These are phyloP conservation scores for Polysphondylium violaceum DNA, from an alignment of 78 protist species.

Conservation along the genomic window DNA sequence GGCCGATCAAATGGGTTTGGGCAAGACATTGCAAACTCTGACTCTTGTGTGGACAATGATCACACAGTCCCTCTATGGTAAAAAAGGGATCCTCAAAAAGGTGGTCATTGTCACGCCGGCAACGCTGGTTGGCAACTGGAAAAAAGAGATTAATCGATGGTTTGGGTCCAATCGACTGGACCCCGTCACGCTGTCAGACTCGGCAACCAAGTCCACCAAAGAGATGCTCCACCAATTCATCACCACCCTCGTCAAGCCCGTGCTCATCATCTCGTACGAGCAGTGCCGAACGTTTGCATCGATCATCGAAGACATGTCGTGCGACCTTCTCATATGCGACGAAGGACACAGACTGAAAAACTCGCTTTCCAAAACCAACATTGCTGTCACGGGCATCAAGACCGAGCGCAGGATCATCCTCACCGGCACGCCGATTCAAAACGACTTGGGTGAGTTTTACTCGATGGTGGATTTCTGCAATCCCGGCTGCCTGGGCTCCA, in stretches of 20 bases:
- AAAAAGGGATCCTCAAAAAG: constrained; percentile 31
- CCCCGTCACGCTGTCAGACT: constrained; percentile 49
- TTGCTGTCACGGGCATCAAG: constrained; percentile 43
- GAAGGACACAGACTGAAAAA: constrained; percentile 93
- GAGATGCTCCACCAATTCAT: constrained; percentile 55
- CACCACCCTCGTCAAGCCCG: constrained; percentile 41
- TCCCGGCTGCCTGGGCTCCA: constrained; percentile 83
- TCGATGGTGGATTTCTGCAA: constrained; percentile 86
- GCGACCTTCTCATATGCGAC: constrained; percentile 80
- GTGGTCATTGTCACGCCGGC: constrained; percentile 86
- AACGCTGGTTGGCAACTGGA: constrained; percentile 83
- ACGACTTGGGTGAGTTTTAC: constrained; percentile 85
- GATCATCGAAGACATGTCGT: neutral
- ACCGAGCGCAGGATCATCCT: constrained; percentile 79
- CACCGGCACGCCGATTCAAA: constrained; percentile 95
- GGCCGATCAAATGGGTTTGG: constrained; percentile 88
- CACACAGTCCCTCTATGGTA: constrained; percentile 73
- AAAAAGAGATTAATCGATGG: constrained; percentile 80
- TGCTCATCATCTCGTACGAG: constrained; percentile 76
- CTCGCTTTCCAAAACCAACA: constrained; percentile 43
- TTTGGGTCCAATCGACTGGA: constrained; percentile 73
- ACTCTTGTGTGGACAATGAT: constrained; percentile 89
- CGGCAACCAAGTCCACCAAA: constrained; percentile 23
- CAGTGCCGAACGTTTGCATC: constrained; percentile 50
- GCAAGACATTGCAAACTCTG: constrained; percentile 93